Base-by-base conservation (phyloP, 2,329 filamentous ascomycete genomes). In the Diplodia intermedia region DNA sequence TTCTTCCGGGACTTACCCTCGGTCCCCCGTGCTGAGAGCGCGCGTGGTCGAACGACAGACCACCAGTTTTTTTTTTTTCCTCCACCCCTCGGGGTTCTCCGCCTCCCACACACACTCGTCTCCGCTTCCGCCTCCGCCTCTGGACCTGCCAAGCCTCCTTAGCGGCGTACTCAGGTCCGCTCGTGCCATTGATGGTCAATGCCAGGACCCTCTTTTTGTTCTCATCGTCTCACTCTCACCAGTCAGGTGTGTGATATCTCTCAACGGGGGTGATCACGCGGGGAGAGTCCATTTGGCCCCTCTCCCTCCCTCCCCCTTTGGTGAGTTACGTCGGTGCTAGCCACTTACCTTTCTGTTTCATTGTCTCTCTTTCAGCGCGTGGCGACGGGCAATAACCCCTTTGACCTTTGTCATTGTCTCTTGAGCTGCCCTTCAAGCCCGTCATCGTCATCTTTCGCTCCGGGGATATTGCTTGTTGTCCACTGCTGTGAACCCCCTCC, bases 131-230 rank as follows among this genome's bases (percentile, higher is more conserved):
- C 18, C 14, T 31, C 31, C 31, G 53, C 53, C 31, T 18, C 31
- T 18, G 38, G 14, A 38, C 3, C 40, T 18, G 56, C 56, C 23
- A n/a, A 15, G 20, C 15, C 29, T 23, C 11, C 6, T 29, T 3
- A 18, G 3, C 14, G n/a, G 8, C 15, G 18, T 47, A 47, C 43
- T 18, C 55, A 60, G 55, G 40, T 31, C 40, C 57, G 26, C 57
- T 49, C 40, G 31, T 40, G 57, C 57, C 36, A 15, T 18, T 50
- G 50, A 23, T 62, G 57, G 57, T 62, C 57, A 62, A 62, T 62
- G 40, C 15, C 40, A 5, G 53, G 29, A 33, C 14, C 15, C 18
- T 23, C 12, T 57, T 38, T 29, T 29, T 47, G 0, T 3, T 9
- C 8, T 62, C 23, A n/a, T 49, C 23, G 36, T 60, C 36, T 43